A percentile compares a stretch with the other conserved stretches of the same genome.
Conservation (phyloP, 2,329 filamentous ascomycete species). For the Aureobasidium vineae region DNA sequence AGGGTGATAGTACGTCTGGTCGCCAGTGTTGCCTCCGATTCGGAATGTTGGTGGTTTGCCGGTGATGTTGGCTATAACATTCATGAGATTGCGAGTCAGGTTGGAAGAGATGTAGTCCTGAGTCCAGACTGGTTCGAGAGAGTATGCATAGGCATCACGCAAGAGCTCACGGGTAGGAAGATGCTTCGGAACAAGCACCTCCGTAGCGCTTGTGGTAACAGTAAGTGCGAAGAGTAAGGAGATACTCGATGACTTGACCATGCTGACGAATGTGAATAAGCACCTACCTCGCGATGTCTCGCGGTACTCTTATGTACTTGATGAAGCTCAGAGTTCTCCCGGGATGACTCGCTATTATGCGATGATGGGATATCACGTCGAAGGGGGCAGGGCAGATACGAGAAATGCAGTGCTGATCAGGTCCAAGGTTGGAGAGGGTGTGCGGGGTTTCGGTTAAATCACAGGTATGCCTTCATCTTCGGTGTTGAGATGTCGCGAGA, state of each 20-base stretch:
- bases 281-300: neutral
- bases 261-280: neutral
- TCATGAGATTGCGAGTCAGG: constrained; percentile 16
- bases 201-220: neutral
- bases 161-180: neutral
- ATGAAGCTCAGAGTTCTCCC: neutral
- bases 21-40: constrained; percentile 6
- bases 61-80: neutral
- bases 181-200: neutral
- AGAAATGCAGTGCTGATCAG: neutral
- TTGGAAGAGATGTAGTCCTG: constrained; percentile 7
- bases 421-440: neutral
- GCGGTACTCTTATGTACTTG: neutral
- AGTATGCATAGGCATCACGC: constrained; percentile 13
- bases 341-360: neutral
- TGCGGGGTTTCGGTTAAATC: neutral
- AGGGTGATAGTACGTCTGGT: constrained; percentile 7
- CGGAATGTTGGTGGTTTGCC: neutral
- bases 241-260: neutral
- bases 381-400: neutral
- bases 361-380: neutral
- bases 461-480: neutral
- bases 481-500: neutral
- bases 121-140: constrained; percentile 9
- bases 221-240: neutral